A percentile compares a stretch with the other conserved stretches of the same genome.
phyloP scores from a whole-genome alignment of 352 stramenopile genomes.

The Phytophthora rubi region DNA sequence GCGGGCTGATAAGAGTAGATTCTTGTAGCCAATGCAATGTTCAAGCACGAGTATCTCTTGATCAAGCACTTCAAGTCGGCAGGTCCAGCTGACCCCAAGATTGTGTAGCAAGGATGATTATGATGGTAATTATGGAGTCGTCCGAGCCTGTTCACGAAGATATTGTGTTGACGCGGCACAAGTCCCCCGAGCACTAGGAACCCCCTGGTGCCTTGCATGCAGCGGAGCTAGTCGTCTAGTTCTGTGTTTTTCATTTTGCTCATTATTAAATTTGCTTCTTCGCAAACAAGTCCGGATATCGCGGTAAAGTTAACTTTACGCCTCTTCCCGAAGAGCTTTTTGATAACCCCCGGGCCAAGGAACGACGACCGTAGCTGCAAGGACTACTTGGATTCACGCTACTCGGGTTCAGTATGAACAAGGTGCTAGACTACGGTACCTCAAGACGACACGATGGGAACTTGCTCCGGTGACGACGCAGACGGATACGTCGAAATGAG shows the following conservation, averaged over 20 bases:
- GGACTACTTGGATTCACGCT: not conserved
- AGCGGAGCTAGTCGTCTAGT: not conserved
- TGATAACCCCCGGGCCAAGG: not conserved
- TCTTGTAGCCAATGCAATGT: not conserved
- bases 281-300: not conserved
- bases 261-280: not conserved
- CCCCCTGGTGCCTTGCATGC: not conserved
- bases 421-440: not conserved
- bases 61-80: not conserved
- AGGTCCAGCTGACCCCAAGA: not conserved
- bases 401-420: not conserved
- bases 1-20: too few species aligned
- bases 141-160: not conserved
- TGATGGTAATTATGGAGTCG: not conserved
- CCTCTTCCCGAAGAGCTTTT: not conserved
- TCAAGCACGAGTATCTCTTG: not conserved
- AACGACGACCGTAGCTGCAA: not conserved
- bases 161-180: not conserved
- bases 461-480: not conserved
- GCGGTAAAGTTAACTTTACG: not conserved
- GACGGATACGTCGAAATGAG: slow-evolving; percentile 9
- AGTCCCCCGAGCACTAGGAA: not conserved
- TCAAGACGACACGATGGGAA: not conserved
- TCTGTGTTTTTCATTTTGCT: not conserved
- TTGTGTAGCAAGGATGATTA: not conserved